Evolutionary conservation across 179 eudicot genomes (phyloP).

Genomic region (Beta macrorhiza): DNA sequence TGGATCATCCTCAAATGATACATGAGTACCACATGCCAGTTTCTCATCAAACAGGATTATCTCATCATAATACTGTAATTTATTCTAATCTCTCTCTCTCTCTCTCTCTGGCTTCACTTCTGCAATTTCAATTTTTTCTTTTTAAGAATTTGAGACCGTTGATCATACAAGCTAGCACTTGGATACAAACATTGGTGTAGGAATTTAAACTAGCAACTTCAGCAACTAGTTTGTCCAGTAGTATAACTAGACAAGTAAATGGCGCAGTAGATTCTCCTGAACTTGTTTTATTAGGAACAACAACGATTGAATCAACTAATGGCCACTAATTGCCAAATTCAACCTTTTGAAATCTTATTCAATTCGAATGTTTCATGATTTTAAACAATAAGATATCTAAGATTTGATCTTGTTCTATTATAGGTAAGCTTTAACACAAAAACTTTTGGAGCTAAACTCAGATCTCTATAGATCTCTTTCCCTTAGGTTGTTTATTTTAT

Average conservation of each 20-base stretch:
- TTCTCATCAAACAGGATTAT: constrained; percentile 11
- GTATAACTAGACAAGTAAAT: no score
- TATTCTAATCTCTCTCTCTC: neutral
- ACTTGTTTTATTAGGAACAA: neutral
- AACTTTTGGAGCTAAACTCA: no score
- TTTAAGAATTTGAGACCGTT: no score
- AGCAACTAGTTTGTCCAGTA: no score
- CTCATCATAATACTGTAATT: constrained; percentile 15
- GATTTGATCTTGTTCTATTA: no score
- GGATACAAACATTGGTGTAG: no score
- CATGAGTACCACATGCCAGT: constrained; percentile 13
- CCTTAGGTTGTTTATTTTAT: no score
- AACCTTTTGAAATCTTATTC: neutral
- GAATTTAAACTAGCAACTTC: no score
- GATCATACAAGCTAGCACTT: no score
- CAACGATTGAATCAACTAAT: neutral
- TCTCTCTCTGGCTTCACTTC: neutral
- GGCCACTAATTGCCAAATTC: neutral
- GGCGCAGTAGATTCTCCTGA: neutral
- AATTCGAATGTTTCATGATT: no score
- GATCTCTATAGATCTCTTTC: no score
- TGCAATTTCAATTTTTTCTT: neutral
- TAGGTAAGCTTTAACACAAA: no score
- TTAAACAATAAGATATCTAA: neutral
- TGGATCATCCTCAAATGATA: constrained; percentile 10